Evolutionary conservation across 2,329 filamentous ascomycete genomes (phyloP).

Genomic region (Pseudophaeomoniella oleicola): DNA sequence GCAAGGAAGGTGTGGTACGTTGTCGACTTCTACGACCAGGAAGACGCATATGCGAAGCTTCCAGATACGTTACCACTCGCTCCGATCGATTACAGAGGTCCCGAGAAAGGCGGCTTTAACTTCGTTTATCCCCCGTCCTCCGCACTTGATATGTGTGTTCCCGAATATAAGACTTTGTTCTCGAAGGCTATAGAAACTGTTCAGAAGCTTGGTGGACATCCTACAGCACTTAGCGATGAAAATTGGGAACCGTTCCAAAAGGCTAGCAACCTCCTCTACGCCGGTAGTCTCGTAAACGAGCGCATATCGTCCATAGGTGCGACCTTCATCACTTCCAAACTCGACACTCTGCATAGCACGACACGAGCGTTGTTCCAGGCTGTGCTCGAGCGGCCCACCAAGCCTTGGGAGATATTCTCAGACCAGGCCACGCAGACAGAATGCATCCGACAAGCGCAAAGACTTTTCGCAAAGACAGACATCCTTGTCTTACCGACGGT

Average conservation of each 20-base stretch:
- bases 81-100: constrained; percentile 15
- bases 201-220: constrained; percentile 26
- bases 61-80: constrained; percentile 12
- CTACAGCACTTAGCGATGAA: constrained; percentile 19
- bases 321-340: not conserved
- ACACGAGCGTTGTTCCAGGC: not conserved
- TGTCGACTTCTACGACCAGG: constrained; percentile 31
- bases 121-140: constrained; percentile 33
- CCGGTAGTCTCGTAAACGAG: constrained; percentile 43
- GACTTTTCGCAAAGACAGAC: constrained; percentile 21
- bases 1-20: constrained; percentile 34
- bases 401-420: constrained; percentile 30
- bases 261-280: constrained; percentile 40
- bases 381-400: constrained; percentile 33
- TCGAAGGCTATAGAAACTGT: constrained; percentile 24
- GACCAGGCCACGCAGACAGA: constrained; percentile 9
- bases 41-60: constrained; percentile 38
- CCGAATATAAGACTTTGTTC: constrained; percentile 27
- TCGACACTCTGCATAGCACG: not conserved
- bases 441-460: constrained; percentile 27
- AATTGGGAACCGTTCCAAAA: constrained; percentile 37
- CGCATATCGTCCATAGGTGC: constrained; percentile 27
- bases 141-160: constrained; percentile 28
- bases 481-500: constrained; percentile 42
- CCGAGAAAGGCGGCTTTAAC: constrained; percentile 24